phyloP scores from a whole-genome alignment of 2,329 filamentous ascomycete genomes.

The Stachybotrys chartarum region DNA sequence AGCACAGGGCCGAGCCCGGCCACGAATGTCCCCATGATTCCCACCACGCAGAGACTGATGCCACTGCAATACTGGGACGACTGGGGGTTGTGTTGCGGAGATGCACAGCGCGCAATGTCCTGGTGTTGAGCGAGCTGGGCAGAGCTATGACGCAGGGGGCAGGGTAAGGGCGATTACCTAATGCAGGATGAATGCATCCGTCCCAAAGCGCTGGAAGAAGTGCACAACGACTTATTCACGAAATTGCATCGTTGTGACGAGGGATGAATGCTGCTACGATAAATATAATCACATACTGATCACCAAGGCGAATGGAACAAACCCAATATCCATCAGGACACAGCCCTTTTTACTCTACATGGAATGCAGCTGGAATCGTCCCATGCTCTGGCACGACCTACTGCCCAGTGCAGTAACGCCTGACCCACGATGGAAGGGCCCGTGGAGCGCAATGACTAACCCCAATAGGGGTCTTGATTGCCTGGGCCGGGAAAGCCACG shows the following conservation, averaged over 20 bases:
- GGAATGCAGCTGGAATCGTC: too few relatives aligned
- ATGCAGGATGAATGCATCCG: not conserved
- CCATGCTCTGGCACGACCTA: too few relatives aligned
- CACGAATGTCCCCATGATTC: slow-evolving; percentile 20
- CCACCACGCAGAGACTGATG: not conserved
- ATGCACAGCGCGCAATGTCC: not conserved
- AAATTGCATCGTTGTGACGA: too few relatives aligned
- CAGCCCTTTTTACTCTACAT: too few relatives aligned
- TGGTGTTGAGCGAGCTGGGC: not conserved
- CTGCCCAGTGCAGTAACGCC: not conserved
- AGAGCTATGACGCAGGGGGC: not conserved
- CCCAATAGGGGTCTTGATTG: not conserved
- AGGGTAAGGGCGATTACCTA: not conserved
- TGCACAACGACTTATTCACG: too few relatives aligned
- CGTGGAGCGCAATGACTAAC: not conserved
- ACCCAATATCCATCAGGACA: too few relatives aligned
- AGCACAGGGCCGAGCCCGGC: slow-evolving; percentile 25
- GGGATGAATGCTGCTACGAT: too few relatives aligned
- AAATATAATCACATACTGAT: too few relatives aligned
- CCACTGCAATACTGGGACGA: too few relatives aligned
- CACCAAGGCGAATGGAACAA: too few relatives aligned
- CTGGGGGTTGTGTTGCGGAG: too few relatives aligned
- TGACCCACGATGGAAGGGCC: not conserved
- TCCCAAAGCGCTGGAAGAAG: too few relatives aligned
- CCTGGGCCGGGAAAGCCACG: slow-evolving; percentile 5